Conservation (phyloP, 306 rosid genomes). For the Cercis canadensis region DNA sequence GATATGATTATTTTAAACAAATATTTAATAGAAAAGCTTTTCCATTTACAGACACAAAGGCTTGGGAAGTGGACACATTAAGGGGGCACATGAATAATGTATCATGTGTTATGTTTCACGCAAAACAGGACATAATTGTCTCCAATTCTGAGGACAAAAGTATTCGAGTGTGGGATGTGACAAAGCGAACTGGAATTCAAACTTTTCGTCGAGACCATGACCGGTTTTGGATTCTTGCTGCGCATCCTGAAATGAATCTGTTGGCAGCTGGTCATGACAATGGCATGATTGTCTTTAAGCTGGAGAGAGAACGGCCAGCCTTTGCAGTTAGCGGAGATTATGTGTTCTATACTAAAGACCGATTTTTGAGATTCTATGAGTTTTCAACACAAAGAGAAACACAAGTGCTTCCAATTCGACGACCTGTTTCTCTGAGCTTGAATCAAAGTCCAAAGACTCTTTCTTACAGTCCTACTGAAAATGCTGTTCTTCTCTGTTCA, state of each 20-base stretch:
- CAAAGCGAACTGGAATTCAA: conserved; percentile 92
- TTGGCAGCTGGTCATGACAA: conserved; percentile 99
- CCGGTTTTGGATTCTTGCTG: conserved; percentile 95
- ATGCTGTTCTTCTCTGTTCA: conserved; percentile 88
- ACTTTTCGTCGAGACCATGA: conserved; percentile 97
- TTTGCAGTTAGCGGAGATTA: conserved; percentile 84
- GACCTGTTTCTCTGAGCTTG: conserved; percentile 76
- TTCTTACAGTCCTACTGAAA: conserved; percentile 83
- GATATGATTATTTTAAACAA: no score
- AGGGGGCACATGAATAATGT: conserved; percentile 98
- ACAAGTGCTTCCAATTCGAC: conserved; percentile 83
- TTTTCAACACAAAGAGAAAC: conserved; percentile 79
- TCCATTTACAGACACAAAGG: conserved; percentile 82
- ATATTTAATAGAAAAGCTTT: neutral
- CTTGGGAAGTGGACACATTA: conserved; percentile 98
- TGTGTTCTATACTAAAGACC: conserved; percentile 78
- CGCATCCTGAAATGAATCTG: conserved; percentile 97
- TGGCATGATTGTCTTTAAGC: conserved; percentile 93
- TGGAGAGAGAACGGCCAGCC: conserved; percentile 95
- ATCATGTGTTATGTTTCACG: conserved; percentile 95
- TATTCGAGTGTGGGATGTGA: conserved; percentile 95
- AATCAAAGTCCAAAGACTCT: conserved; percentile 92
- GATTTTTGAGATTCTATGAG: conserved; percentile 83
- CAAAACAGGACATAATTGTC: conserved; percentile 92
- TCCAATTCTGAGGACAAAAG: conserved; percentile 98